Conservation (phyloP, 1,139 yeast species). For the Magnusiomyces suaveolens region DNA sequence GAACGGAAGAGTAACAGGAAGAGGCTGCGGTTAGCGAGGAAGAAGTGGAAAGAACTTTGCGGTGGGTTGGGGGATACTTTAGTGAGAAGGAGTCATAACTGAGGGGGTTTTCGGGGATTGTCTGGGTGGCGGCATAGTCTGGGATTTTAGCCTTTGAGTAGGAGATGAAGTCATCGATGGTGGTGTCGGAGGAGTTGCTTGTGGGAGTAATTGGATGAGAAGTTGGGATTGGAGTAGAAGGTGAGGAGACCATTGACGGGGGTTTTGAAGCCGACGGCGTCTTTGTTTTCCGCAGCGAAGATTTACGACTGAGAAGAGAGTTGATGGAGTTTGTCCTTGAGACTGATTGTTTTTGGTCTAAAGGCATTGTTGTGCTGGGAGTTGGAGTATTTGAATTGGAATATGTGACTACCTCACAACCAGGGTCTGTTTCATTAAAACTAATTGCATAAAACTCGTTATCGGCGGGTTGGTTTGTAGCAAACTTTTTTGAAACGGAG, state of each 20-base stretch:
- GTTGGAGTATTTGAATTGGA: neutral
- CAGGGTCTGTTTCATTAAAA: slow-evolving; percentile 1
- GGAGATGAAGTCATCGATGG: neutral
- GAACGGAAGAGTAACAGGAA: neutral
- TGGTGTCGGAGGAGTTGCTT: neutral
- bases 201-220: neutral
- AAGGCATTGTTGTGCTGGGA: neutral
- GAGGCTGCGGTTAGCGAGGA: neutral
- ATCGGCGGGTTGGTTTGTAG: neutral
- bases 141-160: neutral
- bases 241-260: neutral
- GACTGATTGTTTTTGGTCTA: neutral
- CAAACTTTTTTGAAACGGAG: slow-evolving; percentile 1
- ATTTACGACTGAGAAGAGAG: neutral
- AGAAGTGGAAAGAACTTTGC: neutral
- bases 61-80: neutral
- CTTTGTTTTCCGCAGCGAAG: neutral
- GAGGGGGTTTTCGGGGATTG: neutral
- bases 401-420: neutral
- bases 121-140: neutral
- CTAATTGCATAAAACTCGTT: neutral
- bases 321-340: neutral
- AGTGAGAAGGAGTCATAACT: neutral
- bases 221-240: neutral
- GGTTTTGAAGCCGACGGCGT: neutral